phyloP scores from a whole-genome alignment of 106 monocot species.

The Allium cepa region DNA sequence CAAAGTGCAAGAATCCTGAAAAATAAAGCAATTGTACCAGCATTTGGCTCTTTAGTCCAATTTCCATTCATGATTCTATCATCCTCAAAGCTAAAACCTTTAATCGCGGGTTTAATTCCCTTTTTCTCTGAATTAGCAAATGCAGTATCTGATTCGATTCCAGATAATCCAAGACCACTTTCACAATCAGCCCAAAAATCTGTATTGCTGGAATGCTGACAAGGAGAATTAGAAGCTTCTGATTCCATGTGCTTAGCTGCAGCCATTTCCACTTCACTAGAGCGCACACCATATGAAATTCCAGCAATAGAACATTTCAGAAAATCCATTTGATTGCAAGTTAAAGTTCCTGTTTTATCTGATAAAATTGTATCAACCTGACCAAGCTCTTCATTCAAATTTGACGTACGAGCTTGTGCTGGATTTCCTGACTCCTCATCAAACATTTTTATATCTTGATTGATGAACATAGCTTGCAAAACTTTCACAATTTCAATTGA shows the following conservation, averaged over 20 bases:
- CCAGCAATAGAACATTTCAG: constrained; percentile 95
- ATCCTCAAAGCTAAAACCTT: constrained; percentile 91
- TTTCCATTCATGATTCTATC: constrained; percentile 75
- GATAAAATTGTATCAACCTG: constrained; percentile 92
- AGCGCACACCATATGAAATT: constrained; percentile 69
- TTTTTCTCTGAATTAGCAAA: constrained; percentile 23
- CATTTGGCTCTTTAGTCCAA: constrained; percentile 62
- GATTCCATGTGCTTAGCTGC: constrained; percentile 76
- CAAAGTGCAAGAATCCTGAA: constrained; percentile 90
- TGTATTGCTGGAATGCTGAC: neutral
- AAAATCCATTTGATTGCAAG: constrained; percentile 99
- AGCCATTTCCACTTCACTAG: constrained; percentile 91
- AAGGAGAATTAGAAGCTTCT: constrained; percentile 16
- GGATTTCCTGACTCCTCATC: constrained; percentile 73
- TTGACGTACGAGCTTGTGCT: constrained; percentile 88
- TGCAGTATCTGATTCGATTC: constrained; percentile 37
- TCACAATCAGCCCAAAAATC: constrained; percentile 36
- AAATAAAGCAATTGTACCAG: constrained; percentile 61
- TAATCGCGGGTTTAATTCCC: constrained; percentile 32
- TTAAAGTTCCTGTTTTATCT: constrained; percentile 94
- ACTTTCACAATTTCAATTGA: constrained; percentile 95
- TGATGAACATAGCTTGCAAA: constrained; percentile 91
- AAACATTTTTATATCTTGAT: constrained; percentile 86
- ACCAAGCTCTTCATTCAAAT: constrained; percentile 93
- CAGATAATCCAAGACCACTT: constrained; percentile 18